A percentile compares a stretch with the other conserved stretches of the same genome.
These are phyloP conservation scores for Yamadazyma sp. DNA, from an alignment of 1,139 yeast genomes.

Conservation along the genomic window DNA sequence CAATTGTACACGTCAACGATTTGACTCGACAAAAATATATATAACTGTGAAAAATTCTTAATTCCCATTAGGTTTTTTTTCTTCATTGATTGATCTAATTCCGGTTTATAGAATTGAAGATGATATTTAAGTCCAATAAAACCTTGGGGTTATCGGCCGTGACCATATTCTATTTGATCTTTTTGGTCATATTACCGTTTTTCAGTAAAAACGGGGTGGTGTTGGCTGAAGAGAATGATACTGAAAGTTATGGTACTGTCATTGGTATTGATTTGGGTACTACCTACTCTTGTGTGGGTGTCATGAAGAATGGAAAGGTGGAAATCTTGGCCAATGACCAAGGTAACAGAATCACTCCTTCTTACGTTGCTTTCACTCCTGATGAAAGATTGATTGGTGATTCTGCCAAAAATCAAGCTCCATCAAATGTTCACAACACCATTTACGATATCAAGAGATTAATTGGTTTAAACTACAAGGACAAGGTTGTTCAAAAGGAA, in stretches of 20 bases:
- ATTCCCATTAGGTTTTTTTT: not conserved
- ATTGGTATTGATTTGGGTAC: conserved; percentile 91
- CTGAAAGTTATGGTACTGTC: conserved; percentile 70
- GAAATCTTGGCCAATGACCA: conserved; percentile 93
- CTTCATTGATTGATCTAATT: conserved; percentile 1
- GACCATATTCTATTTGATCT: conserved; percentile 55
- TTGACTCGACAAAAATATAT: conserved; percentile 8
- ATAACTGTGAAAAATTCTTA: conserved; percentile 5
- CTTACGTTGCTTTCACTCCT: conserved; percentile 82
- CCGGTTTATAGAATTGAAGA: conserved; percentile 8
- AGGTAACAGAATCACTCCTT: conserved; percentile 94
- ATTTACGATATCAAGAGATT: conserved; percentile 84
- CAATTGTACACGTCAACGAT: conserved; percentile 13
- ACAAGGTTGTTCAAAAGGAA: conserved; percentile 78
- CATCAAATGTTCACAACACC: conserved; percentile 77
- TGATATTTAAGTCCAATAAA: conserved; percentile 29
- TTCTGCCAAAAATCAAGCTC: conserved; percentile 92
- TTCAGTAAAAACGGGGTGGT: conserved; percentile 33
- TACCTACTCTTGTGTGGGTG: conserved; percentile 88
- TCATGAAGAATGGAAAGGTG: conserved; percentile 87
- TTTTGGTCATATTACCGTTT: conserved; percentile 61
- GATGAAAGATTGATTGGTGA: conserved; percentile 92
- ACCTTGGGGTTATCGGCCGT: conserved; percentile 51
- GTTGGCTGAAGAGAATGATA: conserved; percentile 39
- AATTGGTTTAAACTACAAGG: conserved; percentile 76